Conservation (phyloP, 306 rosid genomes). For the Cyamopsis tetragonoloba region DNA sequence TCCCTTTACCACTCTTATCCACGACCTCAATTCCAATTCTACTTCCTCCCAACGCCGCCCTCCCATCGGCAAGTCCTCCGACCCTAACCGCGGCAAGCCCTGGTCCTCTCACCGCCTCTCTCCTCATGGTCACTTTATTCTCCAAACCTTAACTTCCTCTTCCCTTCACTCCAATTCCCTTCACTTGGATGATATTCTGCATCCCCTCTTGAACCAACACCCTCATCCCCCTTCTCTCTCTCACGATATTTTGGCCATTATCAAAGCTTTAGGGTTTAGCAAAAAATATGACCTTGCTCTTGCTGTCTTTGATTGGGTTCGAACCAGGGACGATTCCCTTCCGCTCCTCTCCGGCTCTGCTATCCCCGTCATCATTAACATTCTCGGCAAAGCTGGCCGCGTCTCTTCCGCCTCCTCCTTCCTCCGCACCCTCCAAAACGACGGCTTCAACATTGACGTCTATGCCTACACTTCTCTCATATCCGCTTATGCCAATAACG, state of each 20-base stretch:
- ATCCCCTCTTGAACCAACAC: slow-evolving; percentile 29
- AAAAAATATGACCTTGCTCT: slow-evolving; percentile 58
- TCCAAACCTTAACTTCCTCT: slow-evolving; percentile 40
- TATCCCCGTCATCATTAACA: slow-evolving; percentile 58
- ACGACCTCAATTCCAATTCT: slow-evolving; percentile 27
- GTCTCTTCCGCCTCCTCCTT: slow-evolving; percentile 54
- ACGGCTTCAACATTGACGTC: slow-evolving; percentile 62
- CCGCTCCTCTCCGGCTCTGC: slow-evolving; percentile 44
- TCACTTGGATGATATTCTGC: slow-evolving; percentile 24
- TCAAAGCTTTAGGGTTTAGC: slow-evolving; percentile 58
- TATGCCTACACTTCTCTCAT: slow-evolving; percentile 78
- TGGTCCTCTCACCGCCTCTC: slow-evolving; percentile 67
- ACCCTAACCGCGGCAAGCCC: slow-evolving; percentile 76
- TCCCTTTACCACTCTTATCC: slow-evolving; percentile 39
- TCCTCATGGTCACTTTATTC: slow-evolving; percentile 50
- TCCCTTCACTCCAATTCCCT: slow-evolving; percentile 32
- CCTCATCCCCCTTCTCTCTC: slow-evolving; percentile 18
- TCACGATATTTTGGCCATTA: slow-evolving; percentile 53
- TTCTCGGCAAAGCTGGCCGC: slow-evolving; percentile 70
- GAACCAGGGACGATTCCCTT: slow-evolving; percentile 28
- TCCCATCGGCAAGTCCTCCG: slow-evolving; percentile 53
- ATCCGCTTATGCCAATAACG: slow-evolving; percentile 64
- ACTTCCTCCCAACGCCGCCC: slow-evolving; percentile 30
- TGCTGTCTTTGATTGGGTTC: slow-evolving; percentile 55
- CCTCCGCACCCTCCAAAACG: slow-evolving; percentile 44